These are phyloP conservation scores for Pichia exigua DNA, from an alignment of 805 yeast genomes.

Conservation along the genomic window DNA sequence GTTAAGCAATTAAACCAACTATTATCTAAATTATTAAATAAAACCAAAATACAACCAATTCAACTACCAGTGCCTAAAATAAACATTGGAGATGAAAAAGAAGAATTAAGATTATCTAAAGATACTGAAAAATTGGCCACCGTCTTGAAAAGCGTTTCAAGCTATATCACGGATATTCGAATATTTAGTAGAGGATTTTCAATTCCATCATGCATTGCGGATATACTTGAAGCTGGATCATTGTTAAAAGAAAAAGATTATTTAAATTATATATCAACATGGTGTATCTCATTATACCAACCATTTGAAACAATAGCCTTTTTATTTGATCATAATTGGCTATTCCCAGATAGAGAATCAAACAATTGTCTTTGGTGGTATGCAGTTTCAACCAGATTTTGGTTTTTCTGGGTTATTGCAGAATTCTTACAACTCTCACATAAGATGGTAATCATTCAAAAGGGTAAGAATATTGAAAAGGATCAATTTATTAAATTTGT, in stretches of 20 bases:
- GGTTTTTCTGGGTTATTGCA: slow-evolving; percentile 30
- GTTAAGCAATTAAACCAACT: not conserved
- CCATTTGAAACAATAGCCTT: slow-evolving; percentile 31
- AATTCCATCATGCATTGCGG: slow-evolving; percentile 19
- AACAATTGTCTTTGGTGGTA: slow-evolving; percentile 22
- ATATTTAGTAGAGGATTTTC: slow-evolving; percentile 32
- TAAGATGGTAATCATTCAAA: not conserved
- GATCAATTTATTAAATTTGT: slow-evolving; percentile 14
- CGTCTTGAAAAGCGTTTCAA: slow-evolving; percentile 21
- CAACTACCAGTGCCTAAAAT: not conserved
- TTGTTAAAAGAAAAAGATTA: slow-evolving; percentile 7
- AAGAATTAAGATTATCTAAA: not conserved
- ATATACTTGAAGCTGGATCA: slow-evolving; percentile 4
- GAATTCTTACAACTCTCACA: slow-evolving; percentile 18
- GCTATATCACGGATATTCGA: slow-evolving; percentile 29
- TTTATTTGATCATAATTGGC: slow-evolving; percentile 27
- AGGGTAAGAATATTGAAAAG: slow-evolving; percentile 13
- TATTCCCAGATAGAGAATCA: slow-evolving; percentile 14
- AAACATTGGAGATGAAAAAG: not conserved
- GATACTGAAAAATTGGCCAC: not conserved
- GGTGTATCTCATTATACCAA: slow-evolving; percentile 21
- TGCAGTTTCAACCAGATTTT: slow-evolving; percentile 25
- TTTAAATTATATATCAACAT: slow-evolving; percentile 10
- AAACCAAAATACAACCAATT: not conserved
- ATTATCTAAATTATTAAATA: not conserved